These are phyloP conservation scores for Magnusiomyces fungicola DNA, from an alignment of 1,139 yeast genomes.

Conservation along the genomic window DNA sequence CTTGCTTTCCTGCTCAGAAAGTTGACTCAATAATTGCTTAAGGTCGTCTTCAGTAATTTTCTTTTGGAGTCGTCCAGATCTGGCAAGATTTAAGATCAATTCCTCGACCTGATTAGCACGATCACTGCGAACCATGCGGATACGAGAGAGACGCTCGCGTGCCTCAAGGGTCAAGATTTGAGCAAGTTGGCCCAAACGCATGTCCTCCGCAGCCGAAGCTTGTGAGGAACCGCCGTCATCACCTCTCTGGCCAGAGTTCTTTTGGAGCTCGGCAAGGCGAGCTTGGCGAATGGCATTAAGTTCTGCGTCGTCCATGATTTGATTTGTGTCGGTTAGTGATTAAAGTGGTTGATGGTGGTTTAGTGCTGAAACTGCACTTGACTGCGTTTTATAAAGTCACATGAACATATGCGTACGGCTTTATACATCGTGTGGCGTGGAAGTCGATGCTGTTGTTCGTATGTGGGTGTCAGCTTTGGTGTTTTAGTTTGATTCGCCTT, in stretches of 20 bases:
- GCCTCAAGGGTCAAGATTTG: constrained; percentile 77
- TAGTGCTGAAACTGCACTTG: neutral
- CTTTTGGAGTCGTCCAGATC: constrained; percentile 66
- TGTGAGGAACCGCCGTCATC: constrained; percentile 17
- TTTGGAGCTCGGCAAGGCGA: constrained; percentile 72
- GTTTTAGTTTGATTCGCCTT: too few relatives aligned
- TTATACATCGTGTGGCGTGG: too few relatives aligned
- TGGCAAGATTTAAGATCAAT: constrained; percentile 63
- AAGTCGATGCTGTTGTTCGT: too few relatives aligned
- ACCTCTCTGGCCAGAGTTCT: constrained; percentile 35
- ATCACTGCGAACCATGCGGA: constrained; percentile 83
- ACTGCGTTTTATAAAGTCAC: too few relatives aligned
- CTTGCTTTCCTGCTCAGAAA: constrained; percentile 70
- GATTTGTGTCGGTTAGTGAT: neutral
- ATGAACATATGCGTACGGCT: too few relatives aligned
- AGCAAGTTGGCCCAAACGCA: constrained; percentile 39
- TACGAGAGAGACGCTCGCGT: constrained; percentile 79
- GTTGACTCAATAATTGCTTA: constrained; percentile 73
- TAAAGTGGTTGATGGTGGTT: neutral
- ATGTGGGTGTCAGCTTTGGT: too few relatives aligned
- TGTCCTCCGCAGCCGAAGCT: neutral
- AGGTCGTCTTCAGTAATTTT: constrained; percentile 73
- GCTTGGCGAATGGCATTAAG: constrained; percentile 85
- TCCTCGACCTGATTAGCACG: constrained; percentile 79
- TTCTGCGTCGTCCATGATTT: constrained; percentile 55